Percentiles rank a stretch among this genome's conserved stretches.
Evolutionary conservation across 495 filamentous ascomycete species (phyloP).

Genomic region (Usnea hakonensis): DNA sequence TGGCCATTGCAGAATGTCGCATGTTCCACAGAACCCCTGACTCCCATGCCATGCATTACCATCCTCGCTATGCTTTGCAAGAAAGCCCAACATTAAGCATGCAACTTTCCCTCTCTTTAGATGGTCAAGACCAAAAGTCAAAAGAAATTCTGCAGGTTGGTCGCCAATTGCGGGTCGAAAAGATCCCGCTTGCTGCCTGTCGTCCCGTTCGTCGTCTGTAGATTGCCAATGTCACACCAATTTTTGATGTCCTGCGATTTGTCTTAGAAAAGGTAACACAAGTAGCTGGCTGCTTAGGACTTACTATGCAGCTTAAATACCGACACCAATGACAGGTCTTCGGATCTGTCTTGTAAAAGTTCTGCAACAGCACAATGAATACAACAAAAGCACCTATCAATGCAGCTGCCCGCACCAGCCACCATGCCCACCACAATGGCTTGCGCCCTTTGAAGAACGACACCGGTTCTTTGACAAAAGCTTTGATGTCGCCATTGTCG

Average conservation of each 20-base stretch:
- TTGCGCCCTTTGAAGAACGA: constrained; percentile 88
- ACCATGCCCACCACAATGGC: constrained; percentile 95
- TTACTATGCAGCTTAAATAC: constrained; percentile 84
- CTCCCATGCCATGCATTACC: neutral
- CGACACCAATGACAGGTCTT: constrained; percentile 83
- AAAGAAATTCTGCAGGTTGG: constrained; percentile 3
- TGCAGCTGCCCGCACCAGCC: constrained; percentile 76
- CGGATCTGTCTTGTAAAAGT: constrained; percentile 76
- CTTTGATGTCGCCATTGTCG: constrained; percentile 38
- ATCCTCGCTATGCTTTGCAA: constrained; percentile 7
- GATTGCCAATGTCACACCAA: constrained; percentile 63
- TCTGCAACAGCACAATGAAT: constrained; percentile 76
- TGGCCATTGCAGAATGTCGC: neutral
- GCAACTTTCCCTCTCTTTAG: neutral
- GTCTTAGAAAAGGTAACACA: constrained; percentile 23
- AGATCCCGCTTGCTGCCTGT: constrained; percentile 16
- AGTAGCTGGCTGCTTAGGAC: constrained; percentile 31
- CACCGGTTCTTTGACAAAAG: constrained; percentile 60
- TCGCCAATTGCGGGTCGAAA: constrained; percentile 1
- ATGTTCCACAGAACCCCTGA: neutral
- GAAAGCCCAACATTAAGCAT: neutral
- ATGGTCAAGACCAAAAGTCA: neutral
- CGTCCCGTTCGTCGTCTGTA: constrained; percentile 15
- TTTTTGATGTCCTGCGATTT: constrained; percentile 55
- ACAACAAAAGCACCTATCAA: constrained; percentile 68